phyloP scores from a whole-genome alignment of 2,329 filamentous ascomycete genomes.

The Epichloe glyceriae region DNA sequence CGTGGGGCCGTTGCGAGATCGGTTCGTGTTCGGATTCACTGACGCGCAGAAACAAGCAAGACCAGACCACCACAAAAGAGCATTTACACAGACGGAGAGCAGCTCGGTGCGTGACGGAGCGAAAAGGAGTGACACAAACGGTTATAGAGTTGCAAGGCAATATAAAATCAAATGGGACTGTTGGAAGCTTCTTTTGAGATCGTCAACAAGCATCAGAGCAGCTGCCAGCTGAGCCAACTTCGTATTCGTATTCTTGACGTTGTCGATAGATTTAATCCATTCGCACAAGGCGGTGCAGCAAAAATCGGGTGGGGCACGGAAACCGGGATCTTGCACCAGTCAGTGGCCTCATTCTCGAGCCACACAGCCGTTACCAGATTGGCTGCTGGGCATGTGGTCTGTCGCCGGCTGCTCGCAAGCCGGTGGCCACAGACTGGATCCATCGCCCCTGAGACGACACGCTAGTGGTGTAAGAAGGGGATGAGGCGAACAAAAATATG shows the following conservation, averaged over 20 bases:
- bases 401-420: background rate
- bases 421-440: background rate
- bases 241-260: slow-evolving; percentile 3
- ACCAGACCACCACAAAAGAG: background rate
- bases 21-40: slow-evolving; percentile 8
- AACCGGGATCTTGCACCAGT: slow-evolving; percentile 17
- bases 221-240: background rate
- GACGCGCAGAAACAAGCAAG: background rate
- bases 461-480: background rate
- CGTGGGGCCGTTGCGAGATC: slow-evolving; percentile 1
- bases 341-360: slow-evolving; percentile 24
- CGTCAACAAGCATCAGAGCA: background rate
- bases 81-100: too few relatives aligned
- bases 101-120: background rate
- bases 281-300: too few relatives aligned
- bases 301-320: slow-evolving; percentile 12
- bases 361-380: slow-evolving; percentile 11
- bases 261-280: slow-evolving; percentile 4
- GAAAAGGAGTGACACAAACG: background rate
- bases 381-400: background rate
- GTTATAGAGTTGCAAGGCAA: background rate
- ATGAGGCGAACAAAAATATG: slow-evolving; percentile 1
- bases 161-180: background rate
- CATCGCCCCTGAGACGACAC: background rate
- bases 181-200: background rate